Conservation (phyloP, 2,329 filamentous ascomycete genomes). For the Calonectria ilicicola region DNA sequence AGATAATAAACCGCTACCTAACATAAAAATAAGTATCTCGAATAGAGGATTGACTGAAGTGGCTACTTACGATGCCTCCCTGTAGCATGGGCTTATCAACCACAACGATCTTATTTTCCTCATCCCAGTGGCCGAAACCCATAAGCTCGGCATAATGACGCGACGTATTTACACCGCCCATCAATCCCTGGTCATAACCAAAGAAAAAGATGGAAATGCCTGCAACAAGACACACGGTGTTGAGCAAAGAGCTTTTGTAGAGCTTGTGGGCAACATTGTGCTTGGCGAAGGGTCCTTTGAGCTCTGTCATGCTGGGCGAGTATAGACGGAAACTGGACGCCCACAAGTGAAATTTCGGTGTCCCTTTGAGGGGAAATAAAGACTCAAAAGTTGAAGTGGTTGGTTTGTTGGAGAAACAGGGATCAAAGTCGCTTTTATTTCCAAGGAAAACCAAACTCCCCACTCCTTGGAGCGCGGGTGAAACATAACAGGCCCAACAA, state of each 20-base stretch:
- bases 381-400: neutral
- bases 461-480: neutral
- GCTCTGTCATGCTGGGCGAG: neutral
- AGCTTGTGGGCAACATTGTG: neutral
- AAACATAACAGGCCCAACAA: neutral
- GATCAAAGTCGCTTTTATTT: neutral
- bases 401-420: neutral
- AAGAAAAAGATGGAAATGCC: slow-evolving; percentile 1
- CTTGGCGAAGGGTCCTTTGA: neutral
- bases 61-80: slow-evolving; percentile 56
- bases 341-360: neutral
- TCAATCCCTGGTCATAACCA: neutral
- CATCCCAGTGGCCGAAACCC: slow-evolving; percentile 1
- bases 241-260: neutral
- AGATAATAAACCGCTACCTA: neutral
- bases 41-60: slow-evolving; percentile 36
- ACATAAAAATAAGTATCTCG: slow-evolving; percentile 57
- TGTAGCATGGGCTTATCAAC: slow-evolving; percentile 52
- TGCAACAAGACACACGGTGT: neutral
- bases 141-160: slow-evolving; percentile 4
- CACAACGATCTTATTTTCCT: neutral
- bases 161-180: neutral
- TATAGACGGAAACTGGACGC: neutral
- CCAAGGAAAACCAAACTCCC: neutral
- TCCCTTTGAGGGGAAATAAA: neutral